Conservation (phyloP, 2,329 filamentous ascomycete genomes). For the Fusarium annulatum region DNA sequence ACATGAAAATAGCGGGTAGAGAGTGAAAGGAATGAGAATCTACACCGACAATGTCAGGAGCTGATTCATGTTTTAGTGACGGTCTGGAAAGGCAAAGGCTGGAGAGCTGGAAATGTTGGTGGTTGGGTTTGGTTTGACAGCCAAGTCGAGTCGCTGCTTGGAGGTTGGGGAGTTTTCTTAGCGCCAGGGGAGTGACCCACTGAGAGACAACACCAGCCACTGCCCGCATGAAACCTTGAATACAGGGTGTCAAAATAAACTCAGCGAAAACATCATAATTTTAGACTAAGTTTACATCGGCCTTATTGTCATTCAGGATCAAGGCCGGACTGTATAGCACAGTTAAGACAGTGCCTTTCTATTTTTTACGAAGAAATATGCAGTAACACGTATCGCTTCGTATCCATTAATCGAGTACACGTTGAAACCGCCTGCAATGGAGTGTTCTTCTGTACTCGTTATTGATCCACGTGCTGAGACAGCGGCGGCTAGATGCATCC, state of each 20-base stretch:
- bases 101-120: slow-evolving; percentile 41
- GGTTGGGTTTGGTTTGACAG: neutral
- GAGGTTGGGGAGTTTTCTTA: neutral
- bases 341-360: neutral
- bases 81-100: slow-evolving; percentile 28
- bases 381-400: neutral
- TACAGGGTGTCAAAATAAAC: neutral
- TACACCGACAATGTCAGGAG: slow-evolving; percentile 3
- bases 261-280: fast-evolving
- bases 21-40: slow-evolving; percentile 3
- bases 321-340: neutral
- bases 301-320: neutral
- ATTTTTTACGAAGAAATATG: neutral
- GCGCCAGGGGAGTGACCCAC: slow-evolving; percentile 6
- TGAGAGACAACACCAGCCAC: slow-evolving; percentile 10
- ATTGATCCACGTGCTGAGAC: slow-evolving; percentile 16
- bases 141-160: neutral
- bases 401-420: neutral
- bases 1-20: neutral
- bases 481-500: slow-evolving; percentile 6
- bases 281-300: fast-evolving
- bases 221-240: neutral
- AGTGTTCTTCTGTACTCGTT: neutral
- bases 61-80: slow-evolving; percentile 26
- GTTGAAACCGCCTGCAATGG: neutral